Evolutionary conservation across 2,329 filamentous ascomycete genomes (phyloP), one percentile per base, ranked within the genome.

Genomic region (Verticillium isaacii): DNA sequence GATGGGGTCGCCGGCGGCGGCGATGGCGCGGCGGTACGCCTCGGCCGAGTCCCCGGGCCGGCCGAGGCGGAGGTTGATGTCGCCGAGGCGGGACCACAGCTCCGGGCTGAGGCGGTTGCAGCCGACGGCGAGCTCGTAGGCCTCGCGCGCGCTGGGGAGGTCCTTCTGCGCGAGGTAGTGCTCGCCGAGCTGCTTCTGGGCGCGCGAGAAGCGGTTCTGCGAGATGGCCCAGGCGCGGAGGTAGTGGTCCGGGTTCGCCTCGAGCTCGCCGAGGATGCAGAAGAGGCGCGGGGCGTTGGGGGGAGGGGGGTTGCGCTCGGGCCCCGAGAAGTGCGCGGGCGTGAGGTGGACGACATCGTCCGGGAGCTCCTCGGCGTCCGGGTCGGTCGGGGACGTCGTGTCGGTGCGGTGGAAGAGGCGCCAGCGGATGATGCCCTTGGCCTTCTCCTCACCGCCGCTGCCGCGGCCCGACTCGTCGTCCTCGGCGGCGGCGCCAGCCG

Each of bases 261-360:
- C 91, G 17, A 99, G 83, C 68, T 99, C 95, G 19, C 94, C 95
- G 1, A 99, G 80, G 62, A 99, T 97, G 72, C 94, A 98, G 79
- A 93, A 94, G 5, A 98, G 78, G 0, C 95, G 86, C 0, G 95
- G 90, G 1, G 94, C 92, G 71, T 98, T 92, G 1, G 90, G 83
- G 0, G 93, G 92, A 0, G 91, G 78, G 0, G 91, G 90, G 5
- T 83, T 77, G 1, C 88, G 81, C 68, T 92, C 89, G 1, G 87
- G 81, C 0, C 93, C 93, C 6, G 71, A 69, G 66, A 81, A 86
- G 58, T 81, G 76, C 15, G 78, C 71, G 5, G 78, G 78, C 57
- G 77, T 89, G 75, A 88, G 85, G 74, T 71, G 78, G 64, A 73
- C 85, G 14, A 84, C 71, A 55, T 90, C 86, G 5, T 73, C 67